Base-by-base conservation (phyloP, 2,329 filamentous ascomycete genomes). In the Xylaria hypoxylon region DNA sequence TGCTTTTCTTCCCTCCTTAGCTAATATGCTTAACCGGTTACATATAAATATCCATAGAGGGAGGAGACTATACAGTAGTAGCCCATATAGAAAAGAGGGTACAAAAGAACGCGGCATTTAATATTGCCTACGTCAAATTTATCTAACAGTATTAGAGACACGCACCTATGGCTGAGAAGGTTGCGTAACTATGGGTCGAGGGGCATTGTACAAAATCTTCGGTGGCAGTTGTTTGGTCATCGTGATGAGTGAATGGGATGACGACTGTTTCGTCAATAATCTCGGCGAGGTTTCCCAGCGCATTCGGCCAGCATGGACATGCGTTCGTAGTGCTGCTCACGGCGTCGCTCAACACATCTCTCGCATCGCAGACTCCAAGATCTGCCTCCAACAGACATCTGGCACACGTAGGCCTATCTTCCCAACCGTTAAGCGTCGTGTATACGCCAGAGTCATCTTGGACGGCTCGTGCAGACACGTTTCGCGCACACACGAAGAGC, bases 151-250 rank as follows among this genome's bases (percentile, higher is more conserved):
- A 40, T 28, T 13, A 13, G 35, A 44, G 28, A 11, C 38, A 59
- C 56, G 56, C 44, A 59, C 44, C 56, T 59, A 28, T 50, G 7
- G 42, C 3, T 11, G 55, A 44, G 24, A 59, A 33, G n/a, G 44
- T 40, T 13, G 45, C 50, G 28, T 59, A 50, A 3, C 44, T 44
- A 15, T 59, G 56, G 2, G 8, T 35, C 8, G 56, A 59, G 45
- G 44, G 40, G 31, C 50, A 59, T 5, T 44, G 28, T 28, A 38
- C 8, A 22, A 59, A 42, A 28, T 40, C 50, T n/a, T 31, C 33
- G 5, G 56, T 31, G 5, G 55, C 55, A 8, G 55, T 45, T 6
- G 6, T 19, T 40, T 58, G 55, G 55, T 58, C 55, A 13, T 48
- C 55, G 24, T 31, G 33, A 24, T 45, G 47, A 13, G 55, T 33